phyloP scores from a whole-genome alignment of 257 asterid species.

The Solanum stenotomum region DNA sequence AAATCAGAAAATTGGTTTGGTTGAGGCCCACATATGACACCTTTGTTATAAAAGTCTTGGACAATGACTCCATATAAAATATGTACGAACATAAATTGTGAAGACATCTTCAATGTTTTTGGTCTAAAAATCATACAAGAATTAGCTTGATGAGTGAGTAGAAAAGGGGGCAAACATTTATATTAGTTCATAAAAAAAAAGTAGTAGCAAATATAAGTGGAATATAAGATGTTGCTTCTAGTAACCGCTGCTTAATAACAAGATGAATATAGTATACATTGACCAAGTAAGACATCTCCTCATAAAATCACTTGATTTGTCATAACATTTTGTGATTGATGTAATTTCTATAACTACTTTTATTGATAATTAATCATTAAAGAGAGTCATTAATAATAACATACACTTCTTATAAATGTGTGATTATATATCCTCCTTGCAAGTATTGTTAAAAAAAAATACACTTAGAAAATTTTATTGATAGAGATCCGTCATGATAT shows the following conservation, averaged over 20 bases:
- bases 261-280: not conserved
- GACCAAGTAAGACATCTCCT: not conserved
- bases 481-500: not conserved
- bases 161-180: not conserved
- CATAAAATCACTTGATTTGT: too few species aligned
- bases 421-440: not conserved
- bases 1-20: not conserved
- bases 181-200: not conserved
- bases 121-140: not conserved
- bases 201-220: not conserved
- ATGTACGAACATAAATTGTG: not conserved
- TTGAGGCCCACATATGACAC: not conserved
- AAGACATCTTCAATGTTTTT: not conserved
- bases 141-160: not conserved
- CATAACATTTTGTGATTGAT: not conserved
- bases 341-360: not conserved
- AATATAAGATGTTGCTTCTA: not conserved
- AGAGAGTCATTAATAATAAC: not conserved
- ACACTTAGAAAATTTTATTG: too few species aligned
- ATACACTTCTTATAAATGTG: not conserved
- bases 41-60: not conserved
- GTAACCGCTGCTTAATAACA: not conserved
- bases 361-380: not conserved
- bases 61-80: not conserved
- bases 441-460: too few species aligned